These are phyloP conservation scores for Malassezia restricta DNA, from an alignment of 1,284 basidiomycete genomes.

Conservation along the genomic window DNA sequence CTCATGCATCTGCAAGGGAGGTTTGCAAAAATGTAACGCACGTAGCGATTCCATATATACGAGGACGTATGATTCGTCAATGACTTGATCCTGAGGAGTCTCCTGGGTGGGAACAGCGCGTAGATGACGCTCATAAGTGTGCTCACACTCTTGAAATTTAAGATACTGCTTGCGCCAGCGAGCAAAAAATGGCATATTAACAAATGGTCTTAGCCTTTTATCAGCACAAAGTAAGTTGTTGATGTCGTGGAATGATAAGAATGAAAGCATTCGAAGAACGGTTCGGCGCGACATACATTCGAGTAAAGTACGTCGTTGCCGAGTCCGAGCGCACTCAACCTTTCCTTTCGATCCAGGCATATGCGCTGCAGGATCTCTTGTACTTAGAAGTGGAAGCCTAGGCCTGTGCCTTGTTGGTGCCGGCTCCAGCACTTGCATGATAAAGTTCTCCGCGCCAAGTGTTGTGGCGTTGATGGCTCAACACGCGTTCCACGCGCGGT, in stretches of 20 bases:
- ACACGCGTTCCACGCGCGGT: no score
- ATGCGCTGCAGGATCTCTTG: not conserved
- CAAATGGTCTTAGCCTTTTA: conserved; percentile 24
- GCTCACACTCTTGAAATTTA: conserved; percentile 16
- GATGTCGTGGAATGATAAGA: conserved; percentile 24
- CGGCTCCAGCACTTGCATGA: not conserved
- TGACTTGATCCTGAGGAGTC: not conserved
- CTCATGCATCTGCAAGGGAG: conserved; percentile 23
- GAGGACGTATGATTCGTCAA: conserved; percentile 12
- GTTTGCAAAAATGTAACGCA: conserved; percentile 16
- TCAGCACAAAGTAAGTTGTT: conserved; percentile 23
- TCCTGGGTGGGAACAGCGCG: not conserved
- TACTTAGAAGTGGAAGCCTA: not conserved
- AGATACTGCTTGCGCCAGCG: conserved; percentile 28
- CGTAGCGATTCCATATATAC: conserved; percentile 20
- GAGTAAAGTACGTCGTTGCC: conserved; percentile 24
- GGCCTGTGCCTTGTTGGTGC: no score
- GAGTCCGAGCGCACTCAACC: not conserved
- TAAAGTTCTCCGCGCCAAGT: not conserved
- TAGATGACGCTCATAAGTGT: conserved; percentile 7
- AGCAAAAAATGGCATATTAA: conserved; percentile 21
- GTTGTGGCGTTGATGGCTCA: no score
- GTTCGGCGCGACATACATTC: conserved; percentile 32
- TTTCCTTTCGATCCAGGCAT: not conserved
- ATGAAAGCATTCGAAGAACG: conserved; percentile 24